Percentiles rank a stretch among this genome's conserved stretches.
phyloP scores from a whole-genome alignment of 2,329 filamentous ascomycete species.

The Xylaria sp. region DNA sequence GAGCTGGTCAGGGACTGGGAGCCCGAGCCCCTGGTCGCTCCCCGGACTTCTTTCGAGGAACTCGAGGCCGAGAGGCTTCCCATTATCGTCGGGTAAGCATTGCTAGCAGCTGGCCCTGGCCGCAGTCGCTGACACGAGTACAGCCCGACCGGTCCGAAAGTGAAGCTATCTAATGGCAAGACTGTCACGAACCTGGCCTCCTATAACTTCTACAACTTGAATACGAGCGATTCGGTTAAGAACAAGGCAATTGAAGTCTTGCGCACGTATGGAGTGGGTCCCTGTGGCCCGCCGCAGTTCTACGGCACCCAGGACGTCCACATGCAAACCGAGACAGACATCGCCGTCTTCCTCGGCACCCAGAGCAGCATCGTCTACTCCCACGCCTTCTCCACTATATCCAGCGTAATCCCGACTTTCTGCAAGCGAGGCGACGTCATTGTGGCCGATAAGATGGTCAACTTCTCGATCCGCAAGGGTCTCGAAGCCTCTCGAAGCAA shows the following conservation, averaged over 20 bases:
- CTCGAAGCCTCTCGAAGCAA: slow-evolving; percentile 90
- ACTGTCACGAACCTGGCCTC: slow-evolving; percentile 93
- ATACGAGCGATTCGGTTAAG: slow-evolving; percentile 87
- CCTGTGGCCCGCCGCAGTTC: slow-evolving; percentile 95
- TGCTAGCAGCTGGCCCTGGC: neutral
- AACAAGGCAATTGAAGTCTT: slow-evolving; percentile 94
- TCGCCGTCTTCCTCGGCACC: slow-evolving; percentile 85
- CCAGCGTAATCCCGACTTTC: slow-evolving; percentile 95
- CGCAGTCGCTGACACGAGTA: slow-evolving; percentile 8
- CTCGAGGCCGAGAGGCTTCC: slow-evolving; percentile 82
- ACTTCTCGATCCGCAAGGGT: slow-evolving; percentile 92
- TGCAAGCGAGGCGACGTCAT: slow-evolving; percentile 98
- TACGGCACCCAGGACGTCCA: slow-evolving; percentile 98
- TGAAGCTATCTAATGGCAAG: slow-evolving; percentile 83
- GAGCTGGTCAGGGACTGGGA: slow-evolving; percentile 96
- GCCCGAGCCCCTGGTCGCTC: slow-evolving; percentile 84
- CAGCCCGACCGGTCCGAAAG: slow-evolving; percentile 86
- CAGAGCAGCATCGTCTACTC: slow-evolving; percentile 93
- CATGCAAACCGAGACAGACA: slow-evolving; percentile 93
- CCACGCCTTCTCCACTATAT: slow-evolving; percentile 94
- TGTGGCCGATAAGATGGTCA: slow-evolving; percentile 89
- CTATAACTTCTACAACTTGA: slow-evolving; percentile 98
- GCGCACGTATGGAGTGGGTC: slow-evolving; percentile 93
- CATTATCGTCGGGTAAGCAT: slow-evolving; percentile 78
- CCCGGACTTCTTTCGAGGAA: slow-evolving; percentile 74